Percentiles rank a stretch among this genome's conserved stretches.
Conservation (phyloP, 768 basidiomycete genomes). For the Clathrus columnatus region DNA sequence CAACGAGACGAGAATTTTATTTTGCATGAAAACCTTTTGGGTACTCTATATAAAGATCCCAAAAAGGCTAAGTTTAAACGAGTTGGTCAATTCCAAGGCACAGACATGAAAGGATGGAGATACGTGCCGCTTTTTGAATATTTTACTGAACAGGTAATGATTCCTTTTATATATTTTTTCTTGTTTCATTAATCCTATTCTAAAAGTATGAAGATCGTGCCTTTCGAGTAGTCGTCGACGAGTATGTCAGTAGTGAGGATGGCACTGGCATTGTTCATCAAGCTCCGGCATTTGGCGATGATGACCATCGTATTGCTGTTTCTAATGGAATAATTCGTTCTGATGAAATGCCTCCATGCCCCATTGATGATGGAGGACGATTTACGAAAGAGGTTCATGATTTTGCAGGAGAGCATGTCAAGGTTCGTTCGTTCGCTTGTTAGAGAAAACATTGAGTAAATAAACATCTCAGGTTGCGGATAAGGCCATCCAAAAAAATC, state of each 20-base stretch:
- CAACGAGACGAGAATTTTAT: conserved; percentile 85
- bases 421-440: conserved; percentile 40
- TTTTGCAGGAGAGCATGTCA: conserved; percentile 81
- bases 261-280: conserved; percentile 99
- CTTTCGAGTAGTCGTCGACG: conserved; percentile 82
- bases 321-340: conserved; percentile 71
- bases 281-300: conserved; percentile 96
- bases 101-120: conserved; percentile 93
- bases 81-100: conserved; percentile 76
- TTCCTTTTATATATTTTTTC: not conserved
- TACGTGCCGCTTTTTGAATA: conserved; percentile 95
- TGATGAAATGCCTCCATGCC: conserved; percentile 95
- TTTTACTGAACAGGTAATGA: conserved; percentile 81
- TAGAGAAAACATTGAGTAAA: not conserved
- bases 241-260: conserved; percentile 86
- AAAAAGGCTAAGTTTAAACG: conserved; percentile 97
- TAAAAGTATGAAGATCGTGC: conserved; percentile 81
- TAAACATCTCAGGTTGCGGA: conserved; percentile 90
- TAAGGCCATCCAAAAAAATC: conserved; percentile 82
- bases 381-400: conserved; percentile 89
- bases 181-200: not conserved
- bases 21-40: conserved; percentile 78
- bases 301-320: conserved; percentile 91
- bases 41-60: conserved; percentile 89
- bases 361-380: conserved; percentile 80